phyloP scores from a whole-genome alignment of 2,329 filamentous ascomycete species.

The Fusarium sp. region DNA sequence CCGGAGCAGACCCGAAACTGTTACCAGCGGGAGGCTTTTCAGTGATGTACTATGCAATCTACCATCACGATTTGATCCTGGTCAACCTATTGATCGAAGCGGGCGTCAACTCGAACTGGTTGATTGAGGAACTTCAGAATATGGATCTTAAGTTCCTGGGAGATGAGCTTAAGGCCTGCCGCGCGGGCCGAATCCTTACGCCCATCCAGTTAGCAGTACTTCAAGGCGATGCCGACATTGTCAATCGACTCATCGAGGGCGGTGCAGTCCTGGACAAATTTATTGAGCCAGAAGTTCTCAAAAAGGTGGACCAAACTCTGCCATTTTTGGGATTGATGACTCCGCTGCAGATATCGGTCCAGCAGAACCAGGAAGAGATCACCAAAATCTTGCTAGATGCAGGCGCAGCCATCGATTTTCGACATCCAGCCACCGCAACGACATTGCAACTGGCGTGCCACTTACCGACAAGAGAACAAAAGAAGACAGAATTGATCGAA shows the following conservation, averaged over 20 bases:
- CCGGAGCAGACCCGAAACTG: conserved; percentile 45
- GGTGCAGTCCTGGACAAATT: background rate
- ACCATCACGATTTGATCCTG: fast-evolving
- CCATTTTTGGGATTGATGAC: fast-evolving
- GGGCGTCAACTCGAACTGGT: fast-evolving
- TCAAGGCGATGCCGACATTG: fast-evolving
- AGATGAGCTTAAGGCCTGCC: fast-evolving
- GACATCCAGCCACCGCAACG: background rate
- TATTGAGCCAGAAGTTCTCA: fast-evolving
- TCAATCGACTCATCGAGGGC: background rate
- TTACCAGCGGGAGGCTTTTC: fast-evolving
- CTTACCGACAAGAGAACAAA: fast-evolving
- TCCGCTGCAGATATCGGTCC: background rate
- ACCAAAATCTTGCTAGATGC: background rate
- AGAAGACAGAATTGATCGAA: background rate
- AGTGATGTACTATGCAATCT: fast-evolving
- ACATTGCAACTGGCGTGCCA: background rate
- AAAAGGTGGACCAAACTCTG: fast-evolving
- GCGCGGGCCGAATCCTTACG: background rate
- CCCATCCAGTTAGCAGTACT: background rate
- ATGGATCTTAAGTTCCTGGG: fast-evolving
- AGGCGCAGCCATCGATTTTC: background rate
- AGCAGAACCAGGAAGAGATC: fast-evolving
- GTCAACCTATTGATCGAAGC: background rate
- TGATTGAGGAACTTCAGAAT: fast-evolving